A percentile compares a stretch with the other conserved stretches of the same genome.
These are phyloP conservation scores for Balamuthia mandrillaris DNA, from an alignment of 208 protist genomes.

Conservation along the genomic window DNA sequence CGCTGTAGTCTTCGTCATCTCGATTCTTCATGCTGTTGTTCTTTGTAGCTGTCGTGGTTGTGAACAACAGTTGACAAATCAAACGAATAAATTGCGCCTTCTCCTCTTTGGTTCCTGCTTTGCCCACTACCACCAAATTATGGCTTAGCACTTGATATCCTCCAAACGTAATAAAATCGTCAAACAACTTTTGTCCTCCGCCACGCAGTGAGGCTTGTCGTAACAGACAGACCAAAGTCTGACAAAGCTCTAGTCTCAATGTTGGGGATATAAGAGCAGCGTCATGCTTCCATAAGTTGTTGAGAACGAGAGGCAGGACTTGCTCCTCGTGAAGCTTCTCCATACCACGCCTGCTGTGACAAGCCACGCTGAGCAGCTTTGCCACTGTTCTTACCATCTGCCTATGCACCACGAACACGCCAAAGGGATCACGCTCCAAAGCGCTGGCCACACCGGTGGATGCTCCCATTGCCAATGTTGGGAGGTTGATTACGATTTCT, in stretches of 20 bases:
- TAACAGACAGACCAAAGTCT: not conserved
- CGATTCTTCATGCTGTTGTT: too few relatives aligned
- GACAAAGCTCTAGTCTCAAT: not conserved
- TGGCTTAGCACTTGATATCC: conserved; percentile 26
- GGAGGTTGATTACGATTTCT: too few relatives aligned
- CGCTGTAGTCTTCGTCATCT: too few relatives aligned
- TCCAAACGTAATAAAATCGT: conserved; percentile 1
- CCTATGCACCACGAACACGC: not conserved
- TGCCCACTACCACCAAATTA: not conserved
- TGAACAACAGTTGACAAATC: conserved; percentile 10
- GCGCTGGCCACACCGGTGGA: too few relatives aligned
- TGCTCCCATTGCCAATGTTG: too few relatives aligned
- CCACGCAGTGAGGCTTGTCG: too few relatives aligned
- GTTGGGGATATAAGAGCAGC: not conserved
- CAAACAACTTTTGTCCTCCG: too few relatives aligned
- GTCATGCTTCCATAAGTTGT: not conserved
- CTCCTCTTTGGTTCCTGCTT: not conserved
- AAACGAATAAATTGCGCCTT: conserved; percentile 13
- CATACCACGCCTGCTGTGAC: not conserved
- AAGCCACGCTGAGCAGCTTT: not conserved
- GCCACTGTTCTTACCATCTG: conserved; percentile 14
- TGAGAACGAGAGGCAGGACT: not conserved
- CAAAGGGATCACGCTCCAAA: conserved; percentile 24
- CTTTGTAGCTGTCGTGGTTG: too few relatives aligned
- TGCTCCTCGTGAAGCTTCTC: not conserved